Evolutionary conservation across 257 asterid genomes (phyloP).

Genomic region (Verbascum thapsus): DNA sequence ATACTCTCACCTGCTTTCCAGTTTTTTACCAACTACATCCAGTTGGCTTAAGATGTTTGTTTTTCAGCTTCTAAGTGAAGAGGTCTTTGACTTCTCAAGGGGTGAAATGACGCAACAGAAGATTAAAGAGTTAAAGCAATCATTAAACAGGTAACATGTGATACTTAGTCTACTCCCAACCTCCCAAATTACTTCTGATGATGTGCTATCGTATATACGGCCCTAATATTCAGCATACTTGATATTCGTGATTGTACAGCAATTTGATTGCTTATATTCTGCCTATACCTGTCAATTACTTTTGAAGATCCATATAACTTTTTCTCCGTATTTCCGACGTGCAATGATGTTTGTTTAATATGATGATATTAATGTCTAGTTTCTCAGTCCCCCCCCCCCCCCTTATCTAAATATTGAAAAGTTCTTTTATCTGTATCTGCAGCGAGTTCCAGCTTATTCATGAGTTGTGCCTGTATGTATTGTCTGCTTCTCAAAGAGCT

Average conservation of each 20-base stretch:
- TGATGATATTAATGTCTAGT: not conserved
- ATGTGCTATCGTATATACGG: not conserved
- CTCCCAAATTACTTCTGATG: not conserved
- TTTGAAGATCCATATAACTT: not conserved
- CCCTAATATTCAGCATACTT: slow-evolving; percentile 12
- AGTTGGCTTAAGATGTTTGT: slow-evolving; percentile 26
- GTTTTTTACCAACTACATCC: slow-evolving; percentile 15
- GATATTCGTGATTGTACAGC: not conserved
- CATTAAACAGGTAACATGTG: slow-evolving; percentile 73
- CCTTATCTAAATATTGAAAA: slow-evolving; percentile 16
- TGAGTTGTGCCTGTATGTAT: slow-evolving; percentile 85
- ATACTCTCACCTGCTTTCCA: slow-evolving; percentile 21
- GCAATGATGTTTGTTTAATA: not conserved
- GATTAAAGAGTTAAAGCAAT: slow-evolving; percentile 92
- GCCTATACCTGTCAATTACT: not conserved
- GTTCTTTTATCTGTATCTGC: slow-evolving; percentile 32
- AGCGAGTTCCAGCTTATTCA: slow-evolving; percentile 98
- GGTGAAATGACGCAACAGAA: slow-evolving; percentile 99
- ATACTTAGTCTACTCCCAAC: not conserved
- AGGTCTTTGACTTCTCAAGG: slow-evolving; percentile 98
- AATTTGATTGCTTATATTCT: slow-evolving; percentile 8
- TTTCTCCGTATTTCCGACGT: slow-evolving; percentile 6
- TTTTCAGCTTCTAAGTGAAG: slow-evolving; percentile 96
- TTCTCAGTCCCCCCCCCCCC: not conserved
- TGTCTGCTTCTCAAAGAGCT: slow-evolving; percentile 90